Percentiles rank a stretch among this genome's conserved stretches.
phyloP scores from a whole-genome alignment of 148 eudicot genomes.

The Nepenthes mirabilis region DNA sequence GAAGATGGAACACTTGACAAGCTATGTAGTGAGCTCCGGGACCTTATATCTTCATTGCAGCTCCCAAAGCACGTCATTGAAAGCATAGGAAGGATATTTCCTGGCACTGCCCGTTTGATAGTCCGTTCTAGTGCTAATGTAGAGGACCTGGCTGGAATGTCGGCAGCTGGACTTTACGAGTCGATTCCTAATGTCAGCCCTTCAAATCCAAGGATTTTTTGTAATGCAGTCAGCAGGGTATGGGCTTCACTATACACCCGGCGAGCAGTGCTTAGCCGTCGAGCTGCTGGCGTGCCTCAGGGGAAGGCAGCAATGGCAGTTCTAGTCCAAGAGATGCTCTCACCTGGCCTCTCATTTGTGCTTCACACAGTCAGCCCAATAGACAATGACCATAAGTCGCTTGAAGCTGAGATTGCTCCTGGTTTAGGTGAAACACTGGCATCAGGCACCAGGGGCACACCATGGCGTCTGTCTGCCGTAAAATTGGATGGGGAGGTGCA shows the following conservation, averaged over 20 bases:
- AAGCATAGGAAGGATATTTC: constrained; percentile 34
- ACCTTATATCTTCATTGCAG: constrained; percentile 46
- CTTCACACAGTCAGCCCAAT: constrained; percentile 83
- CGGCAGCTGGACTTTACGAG: constrained; percentile 94
- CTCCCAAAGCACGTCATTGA: constrained; percentile 33
- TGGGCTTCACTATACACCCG: constrained; percentile 98
- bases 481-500: constrained; percentile 56
- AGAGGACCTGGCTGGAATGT: constrained; percentile 93
- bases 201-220: constrained; percentile 50
- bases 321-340: constrained; percentile 81
- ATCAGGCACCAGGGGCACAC: constrained; percentile 84
- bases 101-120: constrained; percentile 37
- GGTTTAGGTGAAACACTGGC: constrained; percentile 95
- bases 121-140: constrained; percentile 98
- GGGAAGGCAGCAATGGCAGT: constrained; percentile 73
- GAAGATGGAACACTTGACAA: constrained; percentile 61
- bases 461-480: constrained; percentile 71
- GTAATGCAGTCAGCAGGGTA: constrained; percentile 54
- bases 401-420: constrained; percentile 84
- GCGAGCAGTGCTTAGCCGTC: constrained; percentile 79
- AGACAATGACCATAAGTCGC: constrained; percentile 41
- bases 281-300: constrained; percentile 64
- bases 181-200: constrained; percentile 88
- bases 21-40: constrained; percentile 50
- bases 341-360: constrained; percentile 75